A percentile compares a stretch with the other conserved stretches of the same genome.
Conservation (phyloP, 805 yeast genomes). For the Deakozyma indianensis region DNA sequence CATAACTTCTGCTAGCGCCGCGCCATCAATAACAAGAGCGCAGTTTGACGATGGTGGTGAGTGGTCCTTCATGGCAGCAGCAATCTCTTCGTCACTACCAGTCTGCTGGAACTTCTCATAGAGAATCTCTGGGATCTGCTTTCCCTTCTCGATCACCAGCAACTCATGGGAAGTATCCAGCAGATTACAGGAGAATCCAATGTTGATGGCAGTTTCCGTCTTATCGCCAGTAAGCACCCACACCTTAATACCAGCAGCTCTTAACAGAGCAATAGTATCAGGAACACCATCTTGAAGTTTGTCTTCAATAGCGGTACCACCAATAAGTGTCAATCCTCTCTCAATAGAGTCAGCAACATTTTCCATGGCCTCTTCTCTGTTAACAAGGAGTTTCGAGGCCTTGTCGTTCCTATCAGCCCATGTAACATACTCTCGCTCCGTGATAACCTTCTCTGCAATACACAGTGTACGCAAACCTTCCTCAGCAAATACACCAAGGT, state of each 20-base stretch:
- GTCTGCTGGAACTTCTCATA: slow-evolving; percentile 31
- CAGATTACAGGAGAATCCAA: slow-evolving; percentile 67
- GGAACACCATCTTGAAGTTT: slow-evolving; percentile 69
- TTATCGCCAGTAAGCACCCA: slow-evolving; percentile 81
- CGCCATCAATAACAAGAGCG: slow-evolving; percentile 63
- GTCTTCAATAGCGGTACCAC: slow-evolving; percentile 77
- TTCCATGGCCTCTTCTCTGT: slow-evolving; percentile 48
- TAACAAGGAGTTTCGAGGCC: slow-evolving; percentile 70
- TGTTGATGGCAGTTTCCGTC: slow-evolving; percentile 72
- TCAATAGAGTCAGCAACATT: slow-evolving; percentile 46
- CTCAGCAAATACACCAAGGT: slow-evolving; percentile 54
- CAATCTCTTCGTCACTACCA: slow-evolving; percentile 31
- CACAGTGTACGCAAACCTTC: slow-evolving; percentile 72
- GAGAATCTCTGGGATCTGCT: slow-evolving; percentile 30
- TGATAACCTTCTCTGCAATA: slow-evolving; percentile 57
- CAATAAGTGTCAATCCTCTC: slow-evolving; percentile 38
- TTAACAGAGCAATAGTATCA: slow-evolving; percentile 48
- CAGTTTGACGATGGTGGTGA: slow-evolving; percentile 41
- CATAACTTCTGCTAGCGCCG: slow-evolving; percentile 35
- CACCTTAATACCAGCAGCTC: slow-evolving; percentile 60
- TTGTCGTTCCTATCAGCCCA: slow-evolving; percentile 59
- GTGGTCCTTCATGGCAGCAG: slow-evolving; percentile 44
- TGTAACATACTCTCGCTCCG: slow-evolving; percentile 58
- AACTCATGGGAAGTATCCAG: slow-evolving; percentile 55
- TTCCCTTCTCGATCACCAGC: slow-evolving; percentile 21